Conservation (phyloP, 2,329 filamentous ascomycete genomes). For the Cercospora sp. region DNA sequence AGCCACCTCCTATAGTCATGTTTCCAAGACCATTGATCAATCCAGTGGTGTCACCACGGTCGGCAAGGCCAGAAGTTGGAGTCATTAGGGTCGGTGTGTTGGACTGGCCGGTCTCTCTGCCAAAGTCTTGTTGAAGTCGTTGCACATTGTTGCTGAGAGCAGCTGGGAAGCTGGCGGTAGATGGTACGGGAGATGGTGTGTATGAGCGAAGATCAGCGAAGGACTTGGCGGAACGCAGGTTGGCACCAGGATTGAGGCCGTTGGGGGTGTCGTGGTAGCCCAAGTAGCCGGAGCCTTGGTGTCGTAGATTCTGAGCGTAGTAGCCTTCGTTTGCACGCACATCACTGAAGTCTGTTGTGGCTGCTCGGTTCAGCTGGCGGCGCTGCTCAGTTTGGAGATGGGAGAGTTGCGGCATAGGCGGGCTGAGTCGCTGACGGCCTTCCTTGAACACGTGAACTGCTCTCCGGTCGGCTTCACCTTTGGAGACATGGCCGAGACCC, state of each 20-base stretch:
- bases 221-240: constrained; percentile 90
- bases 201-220: constrained; percentile 94
- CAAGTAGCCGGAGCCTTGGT: constrained; percentile 78
- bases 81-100: constrained; percentile 66
- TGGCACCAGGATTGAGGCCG: constrained; percentile 68
- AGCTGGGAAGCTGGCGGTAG: constrained; percentile 81
- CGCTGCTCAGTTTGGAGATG: constrained; percentile 76
- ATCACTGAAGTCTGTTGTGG: constrained; percentile 95
- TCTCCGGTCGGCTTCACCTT: constrained; percentile 81
- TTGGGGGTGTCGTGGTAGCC: constrained; percentile 70
- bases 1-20: constrained; percentile 58
- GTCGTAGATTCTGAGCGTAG: constrained; percentile 73
- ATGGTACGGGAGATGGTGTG: constrained; percentile 88
- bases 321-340: constrained; percentile 72
- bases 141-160: constrained; percentile 63
- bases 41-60: constrained; percentile 41
- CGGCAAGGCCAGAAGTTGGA: constrained; percentile 48
- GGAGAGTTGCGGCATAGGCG: constrained; percentile 62
- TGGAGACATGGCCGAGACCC: constrained; percentile 85
- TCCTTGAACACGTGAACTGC: constrained; percentile 87
- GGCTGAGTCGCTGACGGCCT: constrained; percentile 59
- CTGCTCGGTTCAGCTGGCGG: constrained; percentile 83
- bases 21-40: constrained; percentile 64
- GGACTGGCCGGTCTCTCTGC: constrained; percentile 57
- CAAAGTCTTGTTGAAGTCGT: constrained; percentile 59